Evolutionary conservation across 2,329 filamentous ascomycete species (phyloP).

Genomic region (Cladosporium sp.): DNA sequence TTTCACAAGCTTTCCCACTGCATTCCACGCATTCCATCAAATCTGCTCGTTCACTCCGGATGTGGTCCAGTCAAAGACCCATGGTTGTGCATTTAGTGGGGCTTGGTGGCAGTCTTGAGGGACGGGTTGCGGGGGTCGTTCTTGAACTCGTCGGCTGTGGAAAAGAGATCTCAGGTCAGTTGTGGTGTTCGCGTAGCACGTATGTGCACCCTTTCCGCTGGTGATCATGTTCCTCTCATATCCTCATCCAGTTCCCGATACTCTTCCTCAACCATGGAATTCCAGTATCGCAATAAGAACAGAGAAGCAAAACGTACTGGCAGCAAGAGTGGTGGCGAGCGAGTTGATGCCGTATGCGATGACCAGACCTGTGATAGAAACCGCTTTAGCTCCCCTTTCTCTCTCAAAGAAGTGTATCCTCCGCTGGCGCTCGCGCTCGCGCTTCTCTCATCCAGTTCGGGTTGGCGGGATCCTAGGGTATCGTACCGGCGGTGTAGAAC

Average conservation of each 20-base stretch:
- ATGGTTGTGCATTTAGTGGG: slow-evolving; percentile 27
- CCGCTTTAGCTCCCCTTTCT: slow-evolving; percentile 22
- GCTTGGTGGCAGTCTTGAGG: slow-evolving; percentile 36
- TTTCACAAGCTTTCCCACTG: neutral
- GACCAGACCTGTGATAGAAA: slow-evolving; percentile 63
- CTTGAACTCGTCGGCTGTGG: slow-evolving; percentile 85
- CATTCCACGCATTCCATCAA: neutral
- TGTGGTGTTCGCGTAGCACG: neutral
- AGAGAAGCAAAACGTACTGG: slow-evolving; percentile 62
- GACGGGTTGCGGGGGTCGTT: slow-evolving; percentile 91
- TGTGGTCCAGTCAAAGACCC: slow-evolving; percentile 7
- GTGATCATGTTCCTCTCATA: neutral
- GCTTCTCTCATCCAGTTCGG: slow-evolving; percentile 2
- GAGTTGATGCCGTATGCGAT: slow-evolving; percentile 92
- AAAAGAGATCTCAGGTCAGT: neutral
- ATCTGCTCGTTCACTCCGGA: neutral
- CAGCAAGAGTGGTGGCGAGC: slow-evolving; percentile 72
- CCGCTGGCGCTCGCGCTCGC: slow-evolving; percentile 3
- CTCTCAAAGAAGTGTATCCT: slow-evolving; percentile 11
- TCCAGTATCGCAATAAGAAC: neutral
- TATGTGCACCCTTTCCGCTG: neutral
- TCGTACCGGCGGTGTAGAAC: slow-evolving; percentile 88
- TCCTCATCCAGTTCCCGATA: neutral
- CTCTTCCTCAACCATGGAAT: neutral
- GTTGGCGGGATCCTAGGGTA: neutral